A percentile compares a stretch with the other conserved stretches of the same genome.
phyloP scores from a whole-genome alignment of 2,329 filamentous ascomycete species.

The Ophiostoma ulmi region DNA sequence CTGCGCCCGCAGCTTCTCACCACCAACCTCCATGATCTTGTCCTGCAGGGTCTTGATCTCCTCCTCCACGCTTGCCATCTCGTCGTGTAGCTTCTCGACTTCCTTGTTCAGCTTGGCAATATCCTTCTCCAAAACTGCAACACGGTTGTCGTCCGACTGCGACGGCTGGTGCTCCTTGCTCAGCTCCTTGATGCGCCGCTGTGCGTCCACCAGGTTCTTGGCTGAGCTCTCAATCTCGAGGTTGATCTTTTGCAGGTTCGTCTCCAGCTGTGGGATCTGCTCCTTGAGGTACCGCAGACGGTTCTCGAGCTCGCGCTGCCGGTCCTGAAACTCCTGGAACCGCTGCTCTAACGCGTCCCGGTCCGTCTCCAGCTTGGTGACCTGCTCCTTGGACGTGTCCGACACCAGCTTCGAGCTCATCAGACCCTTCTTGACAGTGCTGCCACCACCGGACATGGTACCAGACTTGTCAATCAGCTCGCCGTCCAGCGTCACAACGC shows the following conservation, averaged over 20 bases:
- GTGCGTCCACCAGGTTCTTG: slow-evolving; percentile 75
- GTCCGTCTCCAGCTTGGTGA: slow-evolving; percentile 78
- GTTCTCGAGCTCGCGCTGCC: slow-evolving; percentile 72
- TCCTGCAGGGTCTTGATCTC: slow-evolving; percentile 91
- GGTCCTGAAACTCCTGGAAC: slow-evolving; percentile 78
- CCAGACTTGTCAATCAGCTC: slow-evolving; percentile 97
- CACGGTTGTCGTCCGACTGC: slow-evolving; percentile 70
- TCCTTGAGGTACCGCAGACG: slow-evolving; percentile 67
- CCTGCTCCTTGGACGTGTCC: slow-evolving; percentile 82
- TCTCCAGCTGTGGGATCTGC: slow-evolving; percentile 79
- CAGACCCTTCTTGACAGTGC: slow-evolving; percentile 78
- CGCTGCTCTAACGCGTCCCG: slow-evolving; percentile 78
- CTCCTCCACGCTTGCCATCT: slow-evolving; percentile 84
- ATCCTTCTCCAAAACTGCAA: slow-evolving; percentile 68
- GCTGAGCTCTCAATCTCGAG: slow-evolving; percentile 85
- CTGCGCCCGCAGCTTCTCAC: slow-evolving; percentile 84
- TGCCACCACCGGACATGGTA: slow-evolving; percentile 97
- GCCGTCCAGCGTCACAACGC: slow-evolving; percentile 90
- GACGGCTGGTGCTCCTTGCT: slow-evolving; percentile 60
- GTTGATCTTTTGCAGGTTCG: slow-evolving; percentile 81
- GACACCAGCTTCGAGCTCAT: slow-evolving; percentile 97
- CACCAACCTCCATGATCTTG: slow-evolving; percentile 97
- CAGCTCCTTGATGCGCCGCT: slow-evolving; percentile 81
- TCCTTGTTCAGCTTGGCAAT: slow-evolving; percentile 71
- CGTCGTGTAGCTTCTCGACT: slow-evolving; percentile 70